Evolutionary conservation across 306 rosid genomes (phyloP), one percentile per base, ranked within the genome.

Genomic region (Fragaria nilgerrensis): DNA sequence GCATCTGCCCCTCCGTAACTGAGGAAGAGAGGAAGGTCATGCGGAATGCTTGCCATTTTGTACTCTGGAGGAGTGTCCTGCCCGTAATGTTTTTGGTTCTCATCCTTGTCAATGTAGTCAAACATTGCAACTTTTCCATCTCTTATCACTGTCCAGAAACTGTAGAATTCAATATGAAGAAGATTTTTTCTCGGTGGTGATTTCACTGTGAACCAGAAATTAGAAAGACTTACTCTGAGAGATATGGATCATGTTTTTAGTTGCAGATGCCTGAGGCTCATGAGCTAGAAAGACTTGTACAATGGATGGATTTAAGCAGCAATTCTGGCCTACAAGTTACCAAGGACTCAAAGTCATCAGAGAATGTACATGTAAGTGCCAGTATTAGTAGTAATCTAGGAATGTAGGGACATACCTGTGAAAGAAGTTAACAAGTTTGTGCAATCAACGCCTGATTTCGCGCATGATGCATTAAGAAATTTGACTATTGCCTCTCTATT

Each of bases 241-340:
- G 65, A 93, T 71, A 82, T 90, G 96, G 22, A 90, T 79, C 85
- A 88, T 77, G 86, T 86, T 90, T 88, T 90, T 90, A 45, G 97
- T 93, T 17, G 97, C 86, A 10, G 94, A 82, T 72, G 96, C 81
- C 77, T 86, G 90, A 70, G 96, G 96, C 48, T 85, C 91, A 17
- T 89, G 89, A 36, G 79, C 86, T 86, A 79, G 59, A 87, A 88
- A 85, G 73, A 43, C 85, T 75, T 9, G 86, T 20, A 93, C 84
- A 50, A 89, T 82, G 10, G 96, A 84, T 62, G 91, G 87, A 67
- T 52, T 85, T 43, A 90, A 44, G 76, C 96, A 88, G 79, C 92
- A 88, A 75, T 90, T 77, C 27, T 64, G 75, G 5, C 75, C 80
- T 77, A 77, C 63, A 82, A 55, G 41, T 41, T 27, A 32, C 52